Percentiles rank a stretch among this genome's conserved stretches.
These are phyloP conservation scores for Chlorella variabilis DNA, from an alignment of 163 green algal genomes.

Conservation along the genomic window DNA sequence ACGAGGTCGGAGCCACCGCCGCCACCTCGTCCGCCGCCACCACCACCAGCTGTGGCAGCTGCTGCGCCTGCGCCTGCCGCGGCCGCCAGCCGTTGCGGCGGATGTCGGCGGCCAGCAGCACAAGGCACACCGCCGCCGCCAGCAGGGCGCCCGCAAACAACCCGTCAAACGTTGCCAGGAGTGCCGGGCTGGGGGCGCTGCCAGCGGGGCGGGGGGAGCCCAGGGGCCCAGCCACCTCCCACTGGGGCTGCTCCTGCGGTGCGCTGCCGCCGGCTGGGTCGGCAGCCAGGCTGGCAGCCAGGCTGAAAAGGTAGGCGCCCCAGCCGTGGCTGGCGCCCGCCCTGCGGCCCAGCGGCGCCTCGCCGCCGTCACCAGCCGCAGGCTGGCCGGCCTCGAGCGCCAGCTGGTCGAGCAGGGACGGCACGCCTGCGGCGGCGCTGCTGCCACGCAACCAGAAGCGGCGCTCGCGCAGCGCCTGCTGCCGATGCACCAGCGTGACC, in stretches of 20 bases:
- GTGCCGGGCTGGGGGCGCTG: too few relatives aligned
- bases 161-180: neutral
- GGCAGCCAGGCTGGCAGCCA: neutral
- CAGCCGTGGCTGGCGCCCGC: neutral
- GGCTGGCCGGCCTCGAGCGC: neutral
- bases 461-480: too few relatives aligned
- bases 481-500: too few relatives aligned
- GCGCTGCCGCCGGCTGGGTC: neutral
- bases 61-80: neutral
- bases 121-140: neutral
- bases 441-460: too few relatives aligned
- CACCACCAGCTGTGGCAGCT: neutral
- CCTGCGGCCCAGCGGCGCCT: neutral
- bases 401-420: neutral
- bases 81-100: neutral
- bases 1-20: too few relatives aligned
- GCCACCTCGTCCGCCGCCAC: slow-evolving; percentile 16
- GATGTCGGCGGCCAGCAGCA: slow-evolving; percentile 1
- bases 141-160: neutral
- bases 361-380: too few relatives aligned
- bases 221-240: neutral
- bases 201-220: too few relatives aligned
- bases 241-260: neutral
- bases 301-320: neutral
- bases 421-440: too few relatives aligned